Base-by-base conservation (phyloP, 306 rosid genomes). In the Trichosanthes truncata region DNA sequence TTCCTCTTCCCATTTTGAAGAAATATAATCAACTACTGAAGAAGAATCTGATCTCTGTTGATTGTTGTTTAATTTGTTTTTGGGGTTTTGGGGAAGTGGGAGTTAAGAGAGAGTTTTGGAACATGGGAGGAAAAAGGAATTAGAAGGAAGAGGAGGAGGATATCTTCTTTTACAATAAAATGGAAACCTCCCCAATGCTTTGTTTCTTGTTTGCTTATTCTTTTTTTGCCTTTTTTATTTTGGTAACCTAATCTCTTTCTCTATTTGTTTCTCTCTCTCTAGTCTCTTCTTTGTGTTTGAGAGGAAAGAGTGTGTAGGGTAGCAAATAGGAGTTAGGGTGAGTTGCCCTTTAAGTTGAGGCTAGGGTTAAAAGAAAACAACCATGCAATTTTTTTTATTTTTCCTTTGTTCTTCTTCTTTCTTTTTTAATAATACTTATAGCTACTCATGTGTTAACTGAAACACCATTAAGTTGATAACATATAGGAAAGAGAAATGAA, bases 1-100 rank as follows among this genome's bases (percentile, higher is more conserved):
- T 88, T 72, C 94, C 97, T 86, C 97, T 88, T 1, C 96, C 97
- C 98, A 91, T 93, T 26, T 21, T 83, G 4, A 9, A 9, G 48
- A 43, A 43, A n/a, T n/a, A n/a, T n/a, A n/a, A 29, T 2, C 49
- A 45, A 45, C 10, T 45, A 12, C 0, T 7, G 48, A 40, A 40
- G 10, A 7, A 43, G 2, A 45, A 45, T 1, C 33, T 29, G 33
- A 29, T 29, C 49, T 45, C 14, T 45, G 13, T 45, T 43, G 48
- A 43, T 43, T 12, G 7, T 1, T 43, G 7, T 7, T 45, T 23
- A 71, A 40, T 69, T 79, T 67, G 77, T 65, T 49, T 79, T 79
- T 60, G 76, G 45, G 79, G 14, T 74, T 84, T 76, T 73, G 77
- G 82, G 78, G 89, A 86, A 91, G 86, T 79, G 86, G 82, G 85